Evolutionary conservation across 2,329 filamentous ascomycete genomes (phyloP), one percentile per base, ranked within the genome.

Genomic region (Fusarium graminum): DNA sequence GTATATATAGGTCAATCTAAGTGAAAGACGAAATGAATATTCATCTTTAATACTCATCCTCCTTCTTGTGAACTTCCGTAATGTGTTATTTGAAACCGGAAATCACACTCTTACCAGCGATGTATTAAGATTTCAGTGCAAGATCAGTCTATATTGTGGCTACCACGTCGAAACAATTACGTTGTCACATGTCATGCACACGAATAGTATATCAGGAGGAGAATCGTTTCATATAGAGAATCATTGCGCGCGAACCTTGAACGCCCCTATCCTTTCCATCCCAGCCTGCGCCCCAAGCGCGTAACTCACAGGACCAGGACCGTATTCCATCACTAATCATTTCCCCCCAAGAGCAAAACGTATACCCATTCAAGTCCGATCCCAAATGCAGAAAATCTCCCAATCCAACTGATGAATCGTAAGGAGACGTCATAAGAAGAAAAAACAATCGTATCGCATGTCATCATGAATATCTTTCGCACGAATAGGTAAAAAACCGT

Each of bases 361-460:
- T 32, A 30, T 29, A 41, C 28, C 46, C 17, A 45, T 30, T 42
- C 39, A 38, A 46, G 12, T 29, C 49, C 47, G 32, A n/a, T 38
- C 52, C 54, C 26, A 42, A 50, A 45, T 41, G 42, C 41, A 65
- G 22, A 39, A 53, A 63, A 40, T 42, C 42, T 49, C 34, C 46
- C 28, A 49, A 47, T 45, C 47, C 29, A 55, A 53, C 39, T 40
- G 16, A 44, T 19, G 22, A 55, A 47, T 26, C 22, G 38, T 41
- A 44, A 47, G 39, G 53, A 56, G 44, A 64, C 63, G 45, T 56
- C 46, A 50, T 51, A 68, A 60, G n/a, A 34, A 25, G 13, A 65
- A 61, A 45, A 51, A 46, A 56, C 47, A 67, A 55, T 67, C 67
- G 59, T 71, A 57, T 65, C 67, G 63, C 69, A 70, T 63, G 53